Percentiles rank a stretch among this genome's conserved stretches.
Conservation (phyloP, 495 filamentous ascomycete species). For the Chaetomium tenue region DNA sequence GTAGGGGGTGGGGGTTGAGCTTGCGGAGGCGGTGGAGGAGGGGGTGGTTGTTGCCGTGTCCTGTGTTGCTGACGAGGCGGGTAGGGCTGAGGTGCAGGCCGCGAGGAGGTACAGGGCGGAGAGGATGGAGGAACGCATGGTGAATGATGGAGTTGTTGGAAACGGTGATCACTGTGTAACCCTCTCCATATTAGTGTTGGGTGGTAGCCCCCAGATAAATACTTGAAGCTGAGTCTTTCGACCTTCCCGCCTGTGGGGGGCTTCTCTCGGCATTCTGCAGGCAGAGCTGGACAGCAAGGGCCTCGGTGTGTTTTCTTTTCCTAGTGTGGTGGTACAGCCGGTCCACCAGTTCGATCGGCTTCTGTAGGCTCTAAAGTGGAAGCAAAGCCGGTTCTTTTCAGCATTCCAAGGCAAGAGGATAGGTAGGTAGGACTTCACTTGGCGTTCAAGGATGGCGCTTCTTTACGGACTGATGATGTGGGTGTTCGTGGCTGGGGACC, state of each 20-base stretch:
- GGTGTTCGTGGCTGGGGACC: background rate
- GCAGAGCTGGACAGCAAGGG: background rate
- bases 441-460: background rate
- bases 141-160: background rate
- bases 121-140: constrained; percentile 8
- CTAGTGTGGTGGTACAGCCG: background rate
- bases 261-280: background rate
- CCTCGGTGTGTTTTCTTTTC: background rate
- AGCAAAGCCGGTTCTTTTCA: background rate
- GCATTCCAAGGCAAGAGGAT: background rate
- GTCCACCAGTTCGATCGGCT: background rate
- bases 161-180: background rate
- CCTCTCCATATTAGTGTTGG: background rate
- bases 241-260: background rate
- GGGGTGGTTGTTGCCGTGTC: background rate
- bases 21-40: background rate
- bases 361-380: background rate
- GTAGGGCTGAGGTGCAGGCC: background rate
- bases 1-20: constrained; percentile 17
- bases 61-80: background rate
- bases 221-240: background rate
- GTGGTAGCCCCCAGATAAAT: background rate
- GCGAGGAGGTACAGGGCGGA: constrained; percentile 12
- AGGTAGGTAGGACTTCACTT: constrained; percentile 1
- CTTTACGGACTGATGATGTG: background rate